These are phyloP conservation scores for Arachis monticola DNA, from an alignment of 331 rosid genomes.

Conservation along the genomic window DNA sequence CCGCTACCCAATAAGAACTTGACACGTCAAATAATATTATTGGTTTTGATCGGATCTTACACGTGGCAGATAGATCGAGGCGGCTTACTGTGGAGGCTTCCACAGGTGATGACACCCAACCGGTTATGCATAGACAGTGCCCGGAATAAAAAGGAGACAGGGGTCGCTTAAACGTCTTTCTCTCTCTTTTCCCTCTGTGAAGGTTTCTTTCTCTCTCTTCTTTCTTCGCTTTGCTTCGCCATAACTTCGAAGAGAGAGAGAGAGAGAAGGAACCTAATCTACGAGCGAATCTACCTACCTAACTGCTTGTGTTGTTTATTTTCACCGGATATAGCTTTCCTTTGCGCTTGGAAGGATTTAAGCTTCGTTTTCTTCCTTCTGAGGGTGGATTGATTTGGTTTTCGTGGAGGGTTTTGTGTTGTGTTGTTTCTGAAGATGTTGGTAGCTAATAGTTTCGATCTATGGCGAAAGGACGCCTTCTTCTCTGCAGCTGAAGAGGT, in stretches of 20 bases:
- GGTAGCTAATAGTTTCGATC: conserved; percentile 86
- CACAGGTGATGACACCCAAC: no score
- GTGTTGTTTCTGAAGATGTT: conserved; percentile 55
- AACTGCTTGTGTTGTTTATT: conserved; percentile 16
- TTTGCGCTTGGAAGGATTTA: conserved; percentile 20
- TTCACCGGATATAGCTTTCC: conserved; percentile 21
- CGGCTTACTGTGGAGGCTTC: not conserved
- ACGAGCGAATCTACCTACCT: conserved; percentile 10
- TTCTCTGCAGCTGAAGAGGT: conserved; percentile 98
- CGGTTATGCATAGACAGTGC: not conserved
- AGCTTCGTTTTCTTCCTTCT: conserved; percentile 3
- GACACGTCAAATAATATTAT: conserved; percentile 22
- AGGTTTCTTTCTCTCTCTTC: conserved; percentile 59
- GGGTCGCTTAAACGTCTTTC: conserved; percentile 51
- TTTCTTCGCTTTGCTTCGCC: conserved; percentile 47
- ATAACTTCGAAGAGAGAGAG: conserved; percentile 42
- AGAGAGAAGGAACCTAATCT: conserved; percentile 47
- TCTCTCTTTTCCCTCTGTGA: conserved; percentile 32
- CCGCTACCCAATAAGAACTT: not conserved
- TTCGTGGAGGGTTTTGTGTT: not conserved
- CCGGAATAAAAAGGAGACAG: conserved; percentile 17
- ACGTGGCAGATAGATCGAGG: not conserved
- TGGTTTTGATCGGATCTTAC: not conserved
- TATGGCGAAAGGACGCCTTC: conserved; percentile 89
- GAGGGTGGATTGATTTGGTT: not conserved